Conservation (phyloP, 768 basidiomycete genomes). For the Panellus pusillus region DNA sequence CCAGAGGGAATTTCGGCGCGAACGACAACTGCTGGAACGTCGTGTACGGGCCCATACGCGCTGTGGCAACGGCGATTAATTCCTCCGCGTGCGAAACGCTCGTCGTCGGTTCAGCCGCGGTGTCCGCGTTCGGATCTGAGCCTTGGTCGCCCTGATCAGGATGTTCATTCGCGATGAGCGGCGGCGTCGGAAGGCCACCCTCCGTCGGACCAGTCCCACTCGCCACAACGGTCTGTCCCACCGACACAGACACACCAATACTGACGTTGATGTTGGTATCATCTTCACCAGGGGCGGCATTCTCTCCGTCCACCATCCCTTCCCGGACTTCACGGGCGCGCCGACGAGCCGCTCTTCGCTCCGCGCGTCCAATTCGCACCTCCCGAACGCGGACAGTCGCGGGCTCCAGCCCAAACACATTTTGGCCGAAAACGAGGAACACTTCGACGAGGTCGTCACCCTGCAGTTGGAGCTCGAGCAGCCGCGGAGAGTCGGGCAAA, state of each 20-base stretch:
- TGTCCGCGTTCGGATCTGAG: conserved; percentile 23
- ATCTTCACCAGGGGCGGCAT: conserved; percentile 46
- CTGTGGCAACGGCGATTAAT: conserved; percentile 61
- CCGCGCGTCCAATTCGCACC: conserved; percentile 86
- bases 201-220: conserved; percentile 33
- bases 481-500: conserved; percentile 85
- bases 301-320: conserved; percentile 46
- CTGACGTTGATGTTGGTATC: conserved; percentile 61
- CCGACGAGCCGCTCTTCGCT: conserved; percentile 80
- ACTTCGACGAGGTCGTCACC: conserved; percentile 93
- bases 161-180: conserved; percentile 44
- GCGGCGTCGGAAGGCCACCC: conserved; percentile 34
- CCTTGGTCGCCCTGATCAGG: conserved; percentile 37
- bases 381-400: conserved; percentile 94
- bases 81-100: conserved; percentile 60
- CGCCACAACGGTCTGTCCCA: conserved; percentile 35
- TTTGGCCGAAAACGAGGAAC: conserved; percentile 87
- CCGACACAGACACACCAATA: conserved; percentile 58
- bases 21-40: conserved; percentile 90
- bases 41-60: conserved; percentile 81
- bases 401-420: conserved; percentile 89
- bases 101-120: conserved; percentile 34
- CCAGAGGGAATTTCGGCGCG: conserved; percentile 85
- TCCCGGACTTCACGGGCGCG: conserved; percentile 69
- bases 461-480: conserved; percentile 84